Evolutionary conservation across 176 grass and related monocot species (phyloP).

Genomic region (Eleusine indica): DNA sequence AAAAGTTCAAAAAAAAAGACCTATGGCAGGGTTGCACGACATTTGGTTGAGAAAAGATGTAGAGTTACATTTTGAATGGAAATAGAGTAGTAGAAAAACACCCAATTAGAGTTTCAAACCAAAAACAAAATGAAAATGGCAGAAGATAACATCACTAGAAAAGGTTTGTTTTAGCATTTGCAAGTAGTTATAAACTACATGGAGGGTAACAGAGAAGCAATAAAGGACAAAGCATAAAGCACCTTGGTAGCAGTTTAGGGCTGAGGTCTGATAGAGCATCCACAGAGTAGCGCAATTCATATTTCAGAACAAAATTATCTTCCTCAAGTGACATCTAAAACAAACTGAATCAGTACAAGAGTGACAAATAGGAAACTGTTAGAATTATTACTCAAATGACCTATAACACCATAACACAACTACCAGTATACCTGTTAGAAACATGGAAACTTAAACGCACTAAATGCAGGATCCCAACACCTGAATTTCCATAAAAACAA

Average conservation of each 20-base stretch:
- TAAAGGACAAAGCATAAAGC: conserved; percentile 22
- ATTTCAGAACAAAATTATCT: conserved; percentile 40
- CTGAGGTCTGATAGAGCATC: conserved; percentile 76
- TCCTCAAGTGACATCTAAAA: conserved; percentile 53
- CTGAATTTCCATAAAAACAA: too few species aligned
- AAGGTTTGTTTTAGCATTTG: conserved; percentile 4
- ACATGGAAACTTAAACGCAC: too few species aligned
- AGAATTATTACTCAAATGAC: not conserved
- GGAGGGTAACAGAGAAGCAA: not conserved
- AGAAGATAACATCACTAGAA: not conserved
- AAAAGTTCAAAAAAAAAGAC: conserved; percentile 1
- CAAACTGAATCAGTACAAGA: conserved; percentile 35
- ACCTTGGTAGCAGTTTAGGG: conserved; percentile 59
- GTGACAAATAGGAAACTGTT: conserved; percentile 13
- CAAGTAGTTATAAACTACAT: not conserved
- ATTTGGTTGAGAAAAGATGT: not conserved
- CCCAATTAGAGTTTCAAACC: not conserved
- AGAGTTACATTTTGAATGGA: not conserved
- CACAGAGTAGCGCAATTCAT: conserved; percentile 66
- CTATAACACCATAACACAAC: not conserved
- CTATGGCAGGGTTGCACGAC: not conserved
- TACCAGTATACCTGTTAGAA: conserved; percentile 42
- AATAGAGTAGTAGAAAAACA: too few species aligned
- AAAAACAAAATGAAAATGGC: not conserved
- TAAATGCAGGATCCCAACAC: too few species aligned